A percentile compares a stretch with the other conserved stretches of the same genome.
Evolutionary conservation across 345 rosid species (phyloP).

Genomic region (Citrus mangshanensis): DNA sequence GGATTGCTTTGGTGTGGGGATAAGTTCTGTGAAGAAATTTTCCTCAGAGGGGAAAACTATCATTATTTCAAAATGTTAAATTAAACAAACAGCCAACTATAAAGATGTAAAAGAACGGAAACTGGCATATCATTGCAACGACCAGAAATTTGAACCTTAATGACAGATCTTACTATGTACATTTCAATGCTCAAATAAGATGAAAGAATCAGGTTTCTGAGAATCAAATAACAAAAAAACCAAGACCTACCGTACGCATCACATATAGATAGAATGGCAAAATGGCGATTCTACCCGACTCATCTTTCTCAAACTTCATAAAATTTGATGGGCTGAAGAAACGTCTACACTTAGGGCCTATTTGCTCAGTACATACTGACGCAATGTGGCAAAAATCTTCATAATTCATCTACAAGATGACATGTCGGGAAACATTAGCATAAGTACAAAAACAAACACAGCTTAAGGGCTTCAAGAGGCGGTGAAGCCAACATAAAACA

Average conservation of each 20-base stretch:
- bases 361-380: constrained; percentile 94
- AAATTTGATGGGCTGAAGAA: constrained; percentile 98
- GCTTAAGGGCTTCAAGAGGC: not conserved
- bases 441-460: constrained; percentile 4
- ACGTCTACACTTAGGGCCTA: constrained; percentile 94
- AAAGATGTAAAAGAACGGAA: not conserved
- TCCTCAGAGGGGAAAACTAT: not conserved
- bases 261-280: constrained; percentile 95
- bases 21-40: not conserved
- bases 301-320: constrained; percentile 99
- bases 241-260: constrained; percentile 89
- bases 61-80: not conserved
- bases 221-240: not conserved
- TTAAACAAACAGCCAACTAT: not conserved
- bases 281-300: constrained; percentile 97
- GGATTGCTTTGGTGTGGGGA: not conserved
- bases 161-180: not conserved
- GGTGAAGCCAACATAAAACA: not conserved
- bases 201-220: not conserved
- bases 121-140: not conserved
- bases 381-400: constrained; percentile 99
- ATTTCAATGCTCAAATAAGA: not conserved
- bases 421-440: constrained; percentile 13
- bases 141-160: not conserved
- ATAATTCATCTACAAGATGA: constrained; percentile 78